These are phyloP conservation scores for Cicer judaicum DNA, from an alignment of 306 rosid species.

Conservation along the genomic window DNA sequence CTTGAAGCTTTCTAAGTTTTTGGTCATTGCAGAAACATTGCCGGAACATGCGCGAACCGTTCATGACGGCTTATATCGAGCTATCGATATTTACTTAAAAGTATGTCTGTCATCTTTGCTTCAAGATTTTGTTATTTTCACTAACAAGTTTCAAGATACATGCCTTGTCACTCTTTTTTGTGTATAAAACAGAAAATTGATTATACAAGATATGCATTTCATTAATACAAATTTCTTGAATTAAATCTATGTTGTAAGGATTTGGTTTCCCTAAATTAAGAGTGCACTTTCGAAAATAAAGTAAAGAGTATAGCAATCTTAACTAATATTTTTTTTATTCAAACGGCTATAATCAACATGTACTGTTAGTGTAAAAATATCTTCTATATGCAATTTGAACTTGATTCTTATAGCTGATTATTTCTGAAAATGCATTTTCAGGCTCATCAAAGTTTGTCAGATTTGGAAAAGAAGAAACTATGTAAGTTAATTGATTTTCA, in stretches of 20 bases:
- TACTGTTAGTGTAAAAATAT: no score
- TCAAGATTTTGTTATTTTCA: not conserved
- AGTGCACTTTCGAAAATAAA: not conserved
- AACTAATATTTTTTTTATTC: not conserved
- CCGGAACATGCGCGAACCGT: conserved; percentile 88
- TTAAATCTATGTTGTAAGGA: conserved; percentile 3
- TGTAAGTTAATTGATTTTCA: conserved; percentile 91
- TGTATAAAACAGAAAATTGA: not conserved
- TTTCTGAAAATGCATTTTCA: conserved; percentile 51
- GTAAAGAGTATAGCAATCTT: not conserved
- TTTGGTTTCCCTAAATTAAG: not conserved
- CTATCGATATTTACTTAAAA: conserved; percentile 87
- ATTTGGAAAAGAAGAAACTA: conserved; percentile 79
- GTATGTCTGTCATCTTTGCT: conserved; percentile 55
- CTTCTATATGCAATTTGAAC: not conserved
- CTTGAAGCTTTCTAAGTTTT: conserved; percentile 84
- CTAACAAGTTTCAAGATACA: not conserved
- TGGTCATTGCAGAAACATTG: conserved; percentile 85
- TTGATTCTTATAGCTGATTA: conserved; percentile 41
- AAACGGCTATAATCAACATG: not conserved
- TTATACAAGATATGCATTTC: not conserved
- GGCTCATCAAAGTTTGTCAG: conserved; percentile 94
- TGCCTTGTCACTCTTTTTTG: not conserved
- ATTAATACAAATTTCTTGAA: conserved; percentile 8
- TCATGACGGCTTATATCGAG: conserved; percentile 92